Conservation (phyloP, 1,284 basidiomycete genomes). For the Cryptococcus sp. region DNA sequence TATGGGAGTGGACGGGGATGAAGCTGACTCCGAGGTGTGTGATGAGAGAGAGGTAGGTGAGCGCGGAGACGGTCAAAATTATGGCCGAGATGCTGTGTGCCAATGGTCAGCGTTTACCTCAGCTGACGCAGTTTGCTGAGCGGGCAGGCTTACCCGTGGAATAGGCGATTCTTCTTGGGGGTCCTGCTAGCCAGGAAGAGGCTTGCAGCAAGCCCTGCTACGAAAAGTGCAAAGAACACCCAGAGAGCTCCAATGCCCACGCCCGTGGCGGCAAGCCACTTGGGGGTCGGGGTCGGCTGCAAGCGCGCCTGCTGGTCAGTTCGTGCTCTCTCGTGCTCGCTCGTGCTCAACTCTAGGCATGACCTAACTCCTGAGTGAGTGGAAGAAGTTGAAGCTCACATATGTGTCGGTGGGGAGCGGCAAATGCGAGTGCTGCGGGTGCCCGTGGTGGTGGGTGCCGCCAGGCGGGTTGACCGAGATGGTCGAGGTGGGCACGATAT, state of each 20-base stretch:
- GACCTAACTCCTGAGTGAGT: background rate
- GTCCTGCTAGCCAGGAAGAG: constrained; percentile 32
- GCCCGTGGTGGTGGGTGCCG: constrained; percentile 22
- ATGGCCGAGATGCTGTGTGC: constrained; percentile 28
- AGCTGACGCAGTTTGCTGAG: background rate
- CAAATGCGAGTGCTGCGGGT: constrained; percentile 11
- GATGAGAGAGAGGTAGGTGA: constrained; percentile 42
- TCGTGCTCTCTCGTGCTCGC: background rate
- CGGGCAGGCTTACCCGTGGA: constrained; percentile 38
- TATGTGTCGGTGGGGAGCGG: constrained; percentile 29
- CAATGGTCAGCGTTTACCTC: background rate
- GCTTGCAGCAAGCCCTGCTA: constrained; percentile 31
- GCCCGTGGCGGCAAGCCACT: constrained; percentile 24
- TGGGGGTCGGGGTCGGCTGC: constrained; percentile 13
- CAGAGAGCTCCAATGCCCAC: constrained; percentile 35
- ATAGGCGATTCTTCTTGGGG: constrained; percentile 35
- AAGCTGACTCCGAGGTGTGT: constrained; percentile 35
- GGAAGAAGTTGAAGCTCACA: constrained; percentile 16
- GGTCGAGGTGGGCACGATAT: constrained; percentile 28
- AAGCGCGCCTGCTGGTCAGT: background rate
- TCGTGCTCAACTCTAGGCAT: background rate
- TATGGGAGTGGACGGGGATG: constrained; percentile 25
- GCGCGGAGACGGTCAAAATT: constrained; percentile 38
- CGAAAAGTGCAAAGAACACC: constrained; percentile 41
- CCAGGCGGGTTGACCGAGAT: constrained; percentile 40